A percentile compares a stretch with the other conserved stretches of the same genome.
Evolutionary conservation across 352 stramenopile species (phyloP).

Genomic region (Globisporangium canariense): DNA sequence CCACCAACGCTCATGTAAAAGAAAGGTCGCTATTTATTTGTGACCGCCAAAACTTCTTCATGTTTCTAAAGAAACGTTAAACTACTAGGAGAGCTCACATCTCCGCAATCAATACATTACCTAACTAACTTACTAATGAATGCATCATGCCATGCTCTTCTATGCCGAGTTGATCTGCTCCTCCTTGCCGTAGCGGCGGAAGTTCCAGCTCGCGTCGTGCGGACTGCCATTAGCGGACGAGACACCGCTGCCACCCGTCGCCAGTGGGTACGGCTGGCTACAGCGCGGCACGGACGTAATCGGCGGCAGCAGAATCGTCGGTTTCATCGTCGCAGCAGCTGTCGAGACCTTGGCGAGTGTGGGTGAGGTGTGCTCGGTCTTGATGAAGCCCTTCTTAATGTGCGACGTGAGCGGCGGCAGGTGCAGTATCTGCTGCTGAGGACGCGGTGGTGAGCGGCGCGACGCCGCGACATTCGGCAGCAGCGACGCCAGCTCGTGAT

Average conservation of each 20-base stretch:
- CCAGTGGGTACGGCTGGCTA: neutral
- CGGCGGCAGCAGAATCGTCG: conserved; percentile 17
- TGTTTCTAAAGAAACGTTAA: too few species aligned
- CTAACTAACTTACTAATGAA: conserved; percentile 2
- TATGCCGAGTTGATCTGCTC: conserved; percentile 17
- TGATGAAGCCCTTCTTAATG: conserved; percentile 2
- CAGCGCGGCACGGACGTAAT: conserved; percentile 17
- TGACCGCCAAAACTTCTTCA: too few species aligned
- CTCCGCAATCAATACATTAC: neutral
- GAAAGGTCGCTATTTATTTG: too few species aligned
- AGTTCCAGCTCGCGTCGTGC: conserved; percentile 8
- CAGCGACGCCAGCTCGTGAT: conserved; percentile 8
- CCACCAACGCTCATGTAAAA: too few species aligned
- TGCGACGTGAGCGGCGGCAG: conserved; percentile 12
- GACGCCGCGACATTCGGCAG: neutral
- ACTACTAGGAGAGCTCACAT: neutral
- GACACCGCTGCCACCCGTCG: neutral
- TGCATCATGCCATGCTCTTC: neutral
- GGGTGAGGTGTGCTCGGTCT: neutral
- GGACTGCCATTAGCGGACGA: neutral
- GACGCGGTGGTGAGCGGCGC: neutral
- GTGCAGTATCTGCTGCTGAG: conserved; percentile 6
- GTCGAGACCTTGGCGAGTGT: neutral
- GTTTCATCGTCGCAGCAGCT: neutral
- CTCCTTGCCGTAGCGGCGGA: conserved; percentile 6